Evolutionary conservation across 1,284 basidiomycete species (phyloP).

Genomic region (Mycena citricolor): DNA sequence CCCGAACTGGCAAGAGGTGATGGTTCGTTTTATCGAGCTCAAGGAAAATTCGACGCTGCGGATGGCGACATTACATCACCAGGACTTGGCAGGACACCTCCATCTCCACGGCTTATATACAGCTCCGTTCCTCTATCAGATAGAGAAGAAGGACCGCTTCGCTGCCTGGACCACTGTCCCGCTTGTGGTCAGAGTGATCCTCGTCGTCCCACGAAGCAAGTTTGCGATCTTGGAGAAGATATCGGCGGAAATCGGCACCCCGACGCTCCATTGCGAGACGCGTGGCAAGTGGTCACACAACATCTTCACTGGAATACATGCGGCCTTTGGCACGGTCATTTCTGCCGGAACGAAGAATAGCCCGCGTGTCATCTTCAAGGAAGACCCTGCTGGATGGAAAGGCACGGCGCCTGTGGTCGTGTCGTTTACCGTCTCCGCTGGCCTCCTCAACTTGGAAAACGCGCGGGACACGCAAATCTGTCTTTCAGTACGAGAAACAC

Average conservation of each 20-base stretch:
- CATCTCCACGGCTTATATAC: conserved; percentile 35
- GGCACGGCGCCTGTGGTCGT: conserved; percentile 36
- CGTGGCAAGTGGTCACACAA: conserved; percentile 27
- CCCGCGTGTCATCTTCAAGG: conserved; percentile 32
- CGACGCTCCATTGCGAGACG: conserved; percentile 32
- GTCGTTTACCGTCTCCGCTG: conserved; percentile 34
- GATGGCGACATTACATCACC: conserved; percentile 34
- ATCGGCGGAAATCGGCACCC: conserved; percentile 28
- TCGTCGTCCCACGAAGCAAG: conserved; percentile 38
- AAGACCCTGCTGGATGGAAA: conserved; percentile 33
- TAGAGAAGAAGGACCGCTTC: conserved; percentile 26
- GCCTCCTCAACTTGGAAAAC: conserved; percentile 29
- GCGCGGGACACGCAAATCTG: conserved; percentile 26
- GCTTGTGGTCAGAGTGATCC: conserved; percentile 30
- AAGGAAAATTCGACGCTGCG: conserved; percentile 34
- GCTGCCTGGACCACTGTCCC: conserved; percentile 33
- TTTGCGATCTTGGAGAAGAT: conserved; percentile 26
- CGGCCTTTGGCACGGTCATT: conserved; percentile 32
- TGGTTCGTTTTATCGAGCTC: conserved; percentile 32
- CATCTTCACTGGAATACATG: conserved; percentile 32
- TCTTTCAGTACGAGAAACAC: conserved; percentile 31
- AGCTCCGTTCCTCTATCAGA: conserved; percentile 16
- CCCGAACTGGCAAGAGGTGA: conserved; percentile 30
- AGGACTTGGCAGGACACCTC: conserved; percentile 37
- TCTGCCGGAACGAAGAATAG: conserved; percentile 26